These are phyloP conservation scores for Puccinia triticina DNA, from an alignment of 1,284 basidiomycete species.

Conservation along the genomic window DNA sequence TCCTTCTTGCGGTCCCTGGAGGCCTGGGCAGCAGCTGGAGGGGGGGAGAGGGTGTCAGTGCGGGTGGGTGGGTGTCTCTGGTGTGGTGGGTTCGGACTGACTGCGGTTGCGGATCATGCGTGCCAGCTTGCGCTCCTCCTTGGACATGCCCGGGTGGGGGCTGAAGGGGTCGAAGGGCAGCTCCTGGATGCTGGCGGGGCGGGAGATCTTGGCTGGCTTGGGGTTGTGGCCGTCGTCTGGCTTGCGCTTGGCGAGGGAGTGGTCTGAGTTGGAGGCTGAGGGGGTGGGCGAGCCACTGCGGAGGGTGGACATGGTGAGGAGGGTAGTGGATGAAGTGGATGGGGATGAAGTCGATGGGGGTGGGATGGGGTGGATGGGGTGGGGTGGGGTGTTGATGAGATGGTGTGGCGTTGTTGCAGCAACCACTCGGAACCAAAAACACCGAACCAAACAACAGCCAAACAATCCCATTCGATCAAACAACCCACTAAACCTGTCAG, in stretches of 20 bases:
- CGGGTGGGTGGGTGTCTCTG: no score
- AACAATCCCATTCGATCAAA: no score
- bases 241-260: conserved; percentile 2
- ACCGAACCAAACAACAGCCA: no score
- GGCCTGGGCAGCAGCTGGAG: conserved; percentile 46
- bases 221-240: background rate
- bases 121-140: conserved; percentile 50
- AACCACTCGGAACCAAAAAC: no score
- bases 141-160: conserved; percentile 49
- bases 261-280: background rate
- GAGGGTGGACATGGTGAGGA: no score
- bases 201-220: background rate
- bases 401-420: no score
- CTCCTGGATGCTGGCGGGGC: background rate
- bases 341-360: no score
- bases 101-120: conserved; percentile 51
- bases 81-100: no score
- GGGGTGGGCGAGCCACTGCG: background rate
- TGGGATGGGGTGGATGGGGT: no score
- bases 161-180: conserved; percentile 47
- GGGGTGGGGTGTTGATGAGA: no score
- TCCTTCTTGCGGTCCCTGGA: conserved; percentile 50
- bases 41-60: background rate
- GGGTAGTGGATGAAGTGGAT: no score
- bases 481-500: no score